A percentile compares a stretch with the other conserved stretches of the same genome.
phyloP scores from a whole-genome alignment of 306 rosid genomes.

The Dryas alaskensis region DNA sequence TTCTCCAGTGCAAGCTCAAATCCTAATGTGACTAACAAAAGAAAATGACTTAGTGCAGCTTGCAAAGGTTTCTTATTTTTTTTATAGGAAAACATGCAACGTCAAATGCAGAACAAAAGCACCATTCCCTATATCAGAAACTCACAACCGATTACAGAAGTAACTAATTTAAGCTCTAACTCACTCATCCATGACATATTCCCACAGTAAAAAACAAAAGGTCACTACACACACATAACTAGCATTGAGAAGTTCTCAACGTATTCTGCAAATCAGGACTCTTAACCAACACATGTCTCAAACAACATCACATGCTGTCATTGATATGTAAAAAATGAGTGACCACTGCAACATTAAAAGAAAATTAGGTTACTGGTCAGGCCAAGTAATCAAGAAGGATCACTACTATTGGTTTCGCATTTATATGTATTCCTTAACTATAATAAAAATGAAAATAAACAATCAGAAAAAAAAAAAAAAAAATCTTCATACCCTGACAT shows the following conservation, averaged over 20 bases:
- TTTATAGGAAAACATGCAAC: background rate
- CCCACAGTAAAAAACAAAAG: background rate
- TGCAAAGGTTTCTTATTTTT: background rate
- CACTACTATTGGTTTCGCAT: no score
- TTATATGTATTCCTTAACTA: background rate
- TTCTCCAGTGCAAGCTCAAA: background rate
- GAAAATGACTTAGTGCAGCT: background rate
- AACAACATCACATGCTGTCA: background rate
- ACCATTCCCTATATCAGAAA: background rate
- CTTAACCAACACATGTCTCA: background rate
- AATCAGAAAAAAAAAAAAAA: background rate
- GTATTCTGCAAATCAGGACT: background rate
- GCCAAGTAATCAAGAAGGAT: background rate
- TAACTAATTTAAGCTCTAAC: no score
- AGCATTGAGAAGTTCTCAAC: background rate
- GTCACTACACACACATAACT: background rate
- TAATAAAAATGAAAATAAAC: background rate
- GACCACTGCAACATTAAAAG: background rate
- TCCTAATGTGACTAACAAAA: background rate
- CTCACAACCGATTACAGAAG: background rate
- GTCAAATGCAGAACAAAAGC: background rate
- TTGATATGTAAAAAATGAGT: background rate
- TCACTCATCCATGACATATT: no score
- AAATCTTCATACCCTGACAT: slow-evolving; percentile 25
- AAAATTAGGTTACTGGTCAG: background rate